Conservation (phyloP, 192 early-diverging fungal genomes). For the Coemansia aciculifera region DNA sequence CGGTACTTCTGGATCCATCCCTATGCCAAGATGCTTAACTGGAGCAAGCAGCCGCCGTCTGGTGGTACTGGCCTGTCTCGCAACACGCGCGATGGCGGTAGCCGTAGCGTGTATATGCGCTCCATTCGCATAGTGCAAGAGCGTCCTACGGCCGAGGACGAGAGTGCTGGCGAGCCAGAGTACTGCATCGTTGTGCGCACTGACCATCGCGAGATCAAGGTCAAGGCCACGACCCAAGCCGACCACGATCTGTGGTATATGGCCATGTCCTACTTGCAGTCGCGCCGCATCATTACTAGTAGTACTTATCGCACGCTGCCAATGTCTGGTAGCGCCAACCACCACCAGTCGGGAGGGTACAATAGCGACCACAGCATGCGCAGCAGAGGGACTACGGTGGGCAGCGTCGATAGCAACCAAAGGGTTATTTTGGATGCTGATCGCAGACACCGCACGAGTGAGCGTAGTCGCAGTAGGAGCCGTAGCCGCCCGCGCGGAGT, state of each 20-base stretch:
- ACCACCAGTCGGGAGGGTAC: constrained; percentile 7
- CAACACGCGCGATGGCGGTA: constrained; percentile 36
- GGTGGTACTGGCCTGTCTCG: constrained; percentile 29
- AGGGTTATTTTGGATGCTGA: constrained; percentile 39
- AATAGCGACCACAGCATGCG: constrained; percentile 39
- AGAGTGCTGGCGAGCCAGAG: constrained; percentile 40
- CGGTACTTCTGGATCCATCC: constrained; percentile 84
- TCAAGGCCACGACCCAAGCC: constrained; percentile 65
- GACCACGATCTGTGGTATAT: constrained; percentile 74
- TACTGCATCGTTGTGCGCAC: constrained; percentile 69
- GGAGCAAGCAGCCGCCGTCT: constrained; percentile 65
- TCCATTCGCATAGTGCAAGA: constrained; percentile 60
- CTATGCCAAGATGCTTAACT: constrained; percentile 76
- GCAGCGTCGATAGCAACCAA: constrained; percentile 37
- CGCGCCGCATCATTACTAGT: constrained; percentile 54
- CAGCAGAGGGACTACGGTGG: constrained; percentile 33
- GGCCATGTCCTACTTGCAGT: constrained; percentile 57
- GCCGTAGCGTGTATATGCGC: constrained; percentile 65
- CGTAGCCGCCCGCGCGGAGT: constrained; percentile 31
- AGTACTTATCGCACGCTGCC: constrained; percentile 39
- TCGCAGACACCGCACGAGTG: constrained; percentile 28
- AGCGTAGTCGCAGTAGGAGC: constrained; percentile 46
- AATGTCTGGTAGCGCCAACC: background rate
- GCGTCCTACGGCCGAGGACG: constrained; percentile 13
- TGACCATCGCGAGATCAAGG: constrained; percentile 69